Conservation (phyloP, 179 eudicot species). For the Silene coronaria region DNA sequence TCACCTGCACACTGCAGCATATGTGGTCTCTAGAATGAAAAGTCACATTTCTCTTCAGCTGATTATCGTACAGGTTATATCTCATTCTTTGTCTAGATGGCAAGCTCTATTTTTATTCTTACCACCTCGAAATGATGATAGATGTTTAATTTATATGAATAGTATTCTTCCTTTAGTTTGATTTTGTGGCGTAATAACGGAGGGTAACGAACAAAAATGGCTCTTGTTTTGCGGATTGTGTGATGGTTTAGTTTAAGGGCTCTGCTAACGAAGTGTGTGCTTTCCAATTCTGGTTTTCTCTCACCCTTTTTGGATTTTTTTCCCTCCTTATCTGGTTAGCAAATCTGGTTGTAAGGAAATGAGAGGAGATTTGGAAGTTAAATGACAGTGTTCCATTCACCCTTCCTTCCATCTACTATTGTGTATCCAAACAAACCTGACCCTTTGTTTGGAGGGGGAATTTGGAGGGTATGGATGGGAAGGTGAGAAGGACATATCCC, state of each 20-base stretch:
- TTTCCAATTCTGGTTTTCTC: not conserved
- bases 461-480: not conserved
- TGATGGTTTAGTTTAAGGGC: slow-evolving; percentile 4
- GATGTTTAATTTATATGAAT: not conserved
- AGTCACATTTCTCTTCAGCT: slow-evolving; percentile 70
- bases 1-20: slow-evolving; percentile 64
- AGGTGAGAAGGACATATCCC: not conserved
- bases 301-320: not conserved
- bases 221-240: not conserved
- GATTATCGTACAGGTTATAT: slow-evolving; percentile 72
- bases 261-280: not conserved
- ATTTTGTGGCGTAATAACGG: not conserved
- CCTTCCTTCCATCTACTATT: no score
- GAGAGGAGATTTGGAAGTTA: not conserved
- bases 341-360: not conserved
- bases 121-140: not conserved
- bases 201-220: no score
- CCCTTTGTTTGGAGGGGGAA: not conserved
- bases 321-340: not conserved
- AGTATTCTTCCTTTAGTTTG: not conserved
- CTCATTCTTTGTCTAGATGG: slow-evolving; percentile 14
- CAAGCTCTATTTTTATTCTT: not conserved
- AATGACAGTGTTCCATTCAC: no score
- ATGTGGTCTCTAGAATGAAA: slow-evolving; percentile 83
- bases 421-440: not conserved